Conservation (phyloP, 148 eudicot species). For the Agrostemma githago region DNA sequence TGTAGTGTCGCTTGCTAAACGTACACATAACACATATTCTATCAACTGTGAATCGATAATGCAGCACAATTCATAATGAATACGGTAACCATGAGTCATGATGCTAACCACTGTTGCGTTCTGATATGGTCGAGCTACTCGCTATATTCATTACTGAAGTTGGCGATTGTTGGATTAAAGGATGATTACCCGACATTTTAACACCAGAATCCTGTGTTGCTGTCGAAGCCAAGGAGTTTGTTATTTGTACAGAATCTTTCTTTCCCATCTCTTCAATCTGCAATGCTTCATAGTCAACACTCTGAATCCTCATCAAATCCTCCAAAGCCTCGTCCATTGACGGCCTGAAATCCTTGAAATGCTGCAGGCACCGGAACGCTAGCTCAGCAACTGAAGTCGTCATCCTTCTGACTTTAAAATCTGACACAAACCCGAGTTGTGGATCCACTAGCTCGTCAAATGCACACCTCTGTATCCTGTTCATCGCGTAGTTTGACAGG, state of each 20-base stretch:
- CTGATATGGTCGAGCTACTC: conserved; percentile 16
- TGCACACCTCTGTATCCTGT: conserved; percentile 31
- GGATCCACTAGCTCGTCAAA: conserved; percentile 41
- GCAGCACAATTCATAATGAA: no score
- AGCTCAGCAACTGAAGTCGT: conserved; percentile 42
- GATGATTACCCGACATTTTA: conserved; percentile 7
- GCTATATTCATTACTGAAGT: conserved; percentile 13
- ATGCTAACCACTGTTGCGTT: neutral
- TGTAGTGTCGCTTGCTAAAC: no score
- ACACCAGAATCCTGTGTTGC: neutral
- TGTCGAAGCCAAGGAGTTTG: neutral
- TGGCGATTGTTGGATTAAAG: conserved; percentile 1
- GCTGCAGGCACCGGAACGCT: conserved; percentile 47
- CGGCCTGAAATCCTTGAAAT: conserved; percentile 46
- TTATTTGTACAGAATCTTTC: neutral
- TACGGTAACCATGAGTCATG: no score
- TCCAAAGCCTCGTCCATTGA: conserved; percentile 44
- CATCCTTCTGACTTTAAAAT: conserved; percentile 31
- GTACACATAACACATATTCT: no score
- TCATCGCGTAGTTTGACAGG: conserved; percentile 44
- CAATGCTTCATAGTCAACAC: conserved; percentile 19
- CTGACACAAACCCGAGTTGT: conserved; percentile 33
- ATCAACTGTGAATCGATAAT: no score
- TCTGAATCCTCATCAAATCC: conserved; percentile 25
- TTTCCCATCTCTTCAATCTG: conserved; percentile 6